Percentiles rank a stretch among this genome's conserved stretches.
Conservation (phyloP, 768 basidiomycete species). For the Gloeopeniophorella convolvens region DNA sequence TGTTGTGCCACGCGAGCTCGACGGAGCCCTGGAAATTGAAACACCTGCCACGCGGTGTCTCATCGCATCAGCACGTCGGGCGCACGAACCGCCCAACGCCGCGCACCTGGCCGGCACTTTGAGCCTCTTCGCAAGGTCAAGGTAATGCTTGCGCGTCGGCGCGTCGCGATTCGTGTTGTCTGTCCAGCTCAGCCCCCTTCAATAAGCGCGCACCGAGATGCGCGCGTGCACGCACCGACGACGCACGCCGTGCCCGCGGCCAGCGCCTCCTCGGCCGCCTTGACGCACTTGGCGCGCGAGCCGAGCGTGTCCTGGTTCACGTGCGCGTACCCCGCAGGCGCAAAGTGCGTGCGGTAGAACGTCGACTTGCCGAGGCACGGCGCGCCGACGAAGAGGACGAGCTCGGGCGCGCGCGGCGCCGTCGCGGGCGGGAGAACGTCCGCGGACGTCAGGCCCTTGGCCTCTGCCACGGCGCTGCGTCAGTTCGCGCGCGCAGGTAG, state of each 20-base stretch:
- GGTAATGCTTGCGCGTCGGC: conserved; percentile 61
- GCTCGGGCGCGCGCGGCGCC: too few species aligned
- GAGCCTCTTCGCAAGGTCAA: conserved; percentile 55
- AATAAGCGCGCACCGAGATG: conserved; percentile 24
- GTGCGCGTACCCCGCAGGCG: conserved; percentile 61
- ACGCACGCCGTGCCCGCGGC: conserved; percentile 59
- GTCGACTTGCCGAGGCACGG: conserved; percentile 76
- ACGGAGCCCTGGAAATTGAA: conserved; percentile 67
- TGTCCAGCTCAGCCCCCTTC: conserved; percentile 25
- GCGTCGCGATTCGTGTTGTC: conserved; percentile 90
- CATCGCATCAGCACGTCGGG: not conserved
- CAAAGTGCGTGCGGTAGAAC: conserved; percentile 69
- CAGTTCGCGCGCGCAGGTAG: too few species aligned
- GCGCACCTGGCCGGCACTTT: conserved; percentile 51
- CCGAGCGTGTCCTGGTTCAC: conserved; percentile 83
- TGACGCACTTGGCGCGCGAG: conserved; percentile 70
- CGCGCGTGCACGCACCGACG: too few species aligned
- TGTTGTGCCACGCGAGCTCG: conserved; percentile 93
- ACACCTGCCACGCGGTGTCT: too few species aligned
- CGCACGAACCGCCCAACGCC: not conserved
- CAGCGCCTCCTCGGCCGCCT: conserved; percentile 50
- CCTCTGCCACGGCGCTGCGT: too few species aligned
- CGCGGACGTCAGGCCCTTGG: too few species aligned
- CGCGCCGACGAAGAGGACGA: conserved; percentile 56
- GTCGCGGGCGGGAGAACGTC: too few species aligned